Conservation (phyloP, 2,329 filamentous ascomycete species). For the Xenoacremonium recifei region DNA sequence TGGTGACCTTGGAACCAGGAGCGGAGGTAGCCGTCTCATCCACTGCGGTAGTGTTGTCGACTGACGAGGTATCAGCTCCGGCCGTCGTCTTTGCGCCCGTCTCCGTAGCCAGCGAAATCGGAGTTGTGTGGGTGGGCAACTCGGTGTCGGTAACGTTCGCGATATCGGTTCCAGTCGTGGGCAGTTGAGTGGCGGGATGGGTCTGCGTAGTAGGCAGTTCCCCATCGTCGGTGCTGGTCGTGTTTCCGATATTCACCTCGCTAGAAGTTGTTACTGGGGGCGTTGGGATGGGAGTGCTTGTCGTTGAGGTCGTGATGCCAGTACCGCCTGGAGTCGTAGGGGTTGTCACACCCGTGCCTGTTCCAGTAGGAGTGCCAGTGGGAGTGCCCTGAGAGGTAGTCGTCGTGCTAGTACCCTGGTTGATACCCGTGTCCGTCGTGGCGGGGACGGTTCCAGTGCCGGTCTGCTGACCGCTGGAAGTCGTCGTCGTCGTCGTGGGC, state of each 20-base stretch:
- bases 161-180: slow-evolving; percentile 2
- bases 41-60: slow-evolving; percentile 5
- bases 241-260: not conserved
- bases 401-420: not conserved
- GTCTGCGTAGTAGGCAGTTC: not conserved
- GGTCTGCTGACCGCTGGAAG: not conserved
- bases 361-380: not conserved
- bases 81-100: slow-evolving; percentile 3
- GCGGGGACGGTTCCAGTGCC: not conserved
- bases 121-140: slow-evolving; percentile 2
- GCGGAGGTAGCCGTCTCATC: slow-evolving; percentile 11
- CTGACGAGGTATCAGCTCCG: slow-evolving; percentile 4
- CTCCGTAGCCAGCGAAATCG: slow-evolving; percentile 1
- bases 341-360: no score
- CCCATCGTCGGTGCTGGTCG: not conserved
- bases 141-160: slow-evolving; percentile 1
- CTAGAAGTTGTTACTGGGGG: not conserved
- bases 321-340: no score
- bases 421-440: not conserved
- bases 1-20: slow-evolving; percentile 4
- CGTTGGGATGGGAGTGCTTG: not conserved
- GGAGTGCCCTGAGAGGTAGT: not conserved
- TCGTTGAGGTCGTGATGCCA: no score
- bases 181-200: not conserved
- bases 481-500: not conserved